These are phyloP conservation scores for Umbilicus rupestris DNA, from an alignment of 164 flowering plant genomes.

Conservation along the genomic window DNA sequence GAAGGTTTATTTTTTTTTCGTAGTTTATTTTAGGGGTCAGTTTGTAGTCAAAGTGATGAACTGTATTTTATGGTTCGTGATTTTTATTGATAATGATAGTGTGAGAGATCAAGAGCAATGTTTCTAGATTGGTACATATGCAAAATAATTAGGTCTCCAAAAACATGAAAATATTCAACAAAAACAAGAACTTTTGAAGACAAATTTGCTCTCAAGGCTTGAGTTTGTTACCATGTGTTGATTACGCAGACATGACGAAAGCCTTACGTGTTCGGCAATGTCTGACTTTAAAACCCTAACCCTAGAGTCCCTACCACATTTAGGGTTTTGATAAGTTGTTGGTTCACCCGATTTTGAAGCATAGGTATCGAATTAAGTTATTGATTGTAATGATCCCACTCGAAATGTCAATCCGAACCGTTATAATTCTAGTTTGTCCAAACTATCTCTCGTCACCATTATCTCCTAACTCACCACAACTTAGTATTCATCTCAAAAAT, in stretches of 20 bases:
- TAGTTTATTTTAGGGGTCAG: background rate
- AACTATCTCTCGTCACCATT: no score
- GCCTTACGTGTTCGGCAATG: background rate
- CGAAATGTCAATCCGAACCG: no score
- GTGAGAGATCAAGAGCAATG: background rate
- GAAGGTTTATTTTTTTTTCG: background rate
- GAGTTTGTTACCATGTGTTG: background rate
- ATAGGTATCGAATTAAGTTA: background rate
- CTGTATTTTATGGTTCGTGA: background rate
- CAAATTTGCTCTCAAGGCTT: no score
- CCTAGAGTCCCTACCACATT: background rate
- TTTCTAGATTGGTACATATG: background rate
- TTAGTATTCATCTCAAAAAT: no score
- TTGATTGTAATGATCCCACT: no score
- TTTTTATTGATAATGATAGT: background rate
- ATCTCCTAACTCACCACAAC: no score
- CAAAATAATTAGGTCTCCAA: no score
- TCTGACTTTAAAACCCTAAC: background rate
- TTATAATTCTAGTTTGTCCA: no score
- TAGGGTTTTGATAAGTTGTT: background rate
- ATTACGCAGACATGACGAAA: conserved; percentile 1
- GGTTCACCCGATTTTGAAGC: background rate
- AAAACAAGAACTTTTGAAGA: background rate
- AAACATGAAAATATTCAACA: background rate
- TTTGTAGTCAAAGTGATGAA: background rate